Base-by-base conservation (phyloP, 2,329 filamentous ascomycete species). In the Colletotrichum limetticola region DNA sequence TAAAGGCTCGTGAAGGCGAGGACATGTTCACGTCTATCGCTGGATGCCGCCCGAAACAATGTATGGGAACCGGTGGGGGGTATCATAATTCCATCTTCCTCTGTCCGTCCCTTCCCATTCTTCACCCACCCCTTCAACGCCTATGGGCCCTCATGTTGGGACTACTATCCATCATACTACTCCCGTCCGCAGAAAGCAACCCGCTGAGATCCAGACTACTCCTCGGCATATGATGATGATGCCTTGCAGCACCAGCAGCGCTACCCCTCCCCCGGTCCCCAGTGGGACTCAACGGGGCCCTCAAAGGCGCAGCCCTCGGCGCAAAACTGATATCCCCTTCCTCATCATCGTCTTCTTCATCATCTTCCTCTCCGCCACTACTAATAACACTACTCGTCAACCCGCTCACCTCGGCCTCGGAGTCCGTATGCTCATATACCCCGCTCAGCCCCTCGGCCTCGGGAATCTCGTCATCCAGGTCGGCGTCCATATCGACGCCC, bases 391-490 rank as follows among this genome's bases (percentile, higher is more conserved):
- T 82, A 61, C 84, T 84, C 74, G 86, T 88, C 78, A 86, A 89
- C 42, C 42, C 42, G 72, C 82, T 87, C 64, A 91, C 76, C 64
- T 91, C 91, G 9, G 87, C 92, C 76, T 94, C 93, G 2, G 92
- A 93, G 82, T 95, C 93, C 9, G 93, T 95, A 79, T 95, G 93
- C 84, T 95, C 93, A 83, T 94, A 95, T 76, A 90, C 89, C 30
- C 86, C 89, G 78, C 84, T 85, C 30, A 72, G 57, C 66, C 69
- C 72, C 77, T 90, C 89, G 11, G 87, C 91, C 72, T 93, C 91
- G 24, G 92, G 92, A 46, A 94, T 89, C 72, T 93, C 91, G 61
- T 91, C 91, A 79, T 95, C 93, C 53, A 94, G 85, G 78, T 95
- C 88, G n/a, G 87, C 90, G 63, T 89, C 91, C 89, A 92, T 91